Evolutionary conservation across 192 early-diverging fungal species (phyloP).

Genomic region (Paraglomus brasilianum): DNA sequence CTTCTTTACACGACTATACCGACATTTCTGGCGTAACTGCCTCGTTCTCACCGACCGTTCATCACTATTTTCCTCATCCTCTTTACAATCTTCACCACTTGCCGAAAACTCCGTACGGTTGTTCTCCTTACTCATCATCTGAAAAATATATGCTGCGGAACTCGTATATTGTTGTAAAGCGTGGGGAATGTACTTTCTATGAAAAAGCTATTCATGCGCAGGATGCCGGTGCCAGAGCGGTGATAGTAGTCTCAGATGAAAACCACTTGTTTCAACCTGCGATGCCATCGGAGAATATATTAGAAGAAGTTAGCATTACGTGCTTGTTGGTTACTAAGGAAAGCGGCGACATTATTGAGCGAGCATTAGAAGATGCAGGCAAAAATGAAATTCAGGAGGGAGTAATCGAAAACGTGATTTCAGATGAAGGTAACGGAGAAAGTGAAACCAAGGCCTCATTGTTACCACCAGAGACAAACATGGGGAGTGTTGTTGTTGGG

Average conservation of each 20-base stretch:
- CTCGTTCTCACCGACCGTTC: neutral
- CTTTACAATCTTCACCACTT: conserved; percentile 22
- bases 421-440: neutral
- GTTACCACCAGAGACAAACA: neutral
- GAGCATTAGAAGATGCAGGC: neutral
- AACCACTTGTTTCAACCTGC: conserved; percentile 30
- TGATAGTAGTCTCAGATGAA: conserved; percentile 44
- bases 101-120: conserved; percentile 33
- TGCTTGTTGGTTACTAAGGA: conserved; percentile 25
- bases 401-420: neutral
- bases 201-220: conserved; percentile 48
- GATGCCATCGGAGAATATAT: neutral
- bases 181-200: conserved; percentile 47
- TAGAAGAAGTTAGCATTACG: neutral
- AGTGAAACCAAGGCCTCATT: neutral
- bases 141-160: conserved; percentile 31
- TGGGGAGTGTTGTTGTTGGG: neutral
- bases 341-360: conserved; percentile 1
- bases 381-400: neutral
- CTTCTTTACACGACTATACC: neutral
- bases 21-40: conserved; percentile 6
- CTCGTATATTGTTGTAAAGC: conserved; percentile 42
- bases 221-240: conserved; percentile 39
- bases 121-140: conserved; percentile 33
- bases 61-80: neutral